Evolutionary conservation across 345 rosid genomes (phyloP).

Genomic region (Cardamine chenopodiifolia): DNA sequence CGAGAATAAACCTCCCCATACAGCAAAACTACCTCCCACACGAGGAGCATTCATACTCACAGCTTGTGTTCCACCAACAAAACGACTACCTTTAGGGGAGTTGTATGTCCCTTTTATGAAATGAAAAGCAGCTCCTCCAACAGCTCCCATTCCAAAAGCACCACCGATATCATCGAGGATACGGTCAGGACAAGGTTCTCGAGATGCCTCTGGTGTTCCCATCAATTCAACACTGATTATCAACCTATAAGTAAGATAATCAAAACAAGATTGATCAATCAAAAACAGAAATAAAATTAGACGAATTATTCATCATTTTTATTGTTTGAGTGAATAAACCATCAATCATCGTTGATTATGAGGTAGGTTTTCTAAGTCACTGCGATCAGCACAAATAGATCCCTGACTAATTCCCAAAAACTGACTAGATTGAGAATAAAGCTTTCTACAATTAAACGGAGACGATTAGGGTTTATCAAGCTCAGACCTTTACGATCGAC

Average conservation of each 20-base stretch:
- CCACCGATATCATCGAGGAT: conserved; percentile 81
- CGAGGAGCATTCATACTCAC: conserved; percentile 83
- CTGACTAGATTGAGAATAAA: background rate
- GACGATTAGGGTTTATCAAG: conserved; percentile 23
- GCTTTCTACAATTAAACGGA: background rate
- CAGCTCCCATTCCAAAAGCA: conserved; percentile 87
- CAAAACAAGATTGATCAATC: background rate
- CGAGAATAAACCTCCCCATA: conserved; percentile 85
- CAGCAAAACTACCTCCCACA: conserved; percentile 76
- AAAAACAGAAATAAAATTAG: background rate
- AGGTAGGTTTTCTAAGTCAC: conserved; percentile 16
- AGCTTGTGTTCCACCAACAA: conserved; percentile 64
- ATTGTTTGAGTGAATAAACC: background rate
- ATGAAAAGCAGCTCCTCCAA: conserved; percentile 77
- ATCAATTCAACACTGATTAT: conserved; percentile 28
- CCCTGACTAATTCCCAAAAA: background rate
- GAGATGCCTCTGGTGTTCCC: conserved; percentile 83
- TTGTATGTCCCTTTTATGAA: conserved; percentile 65
- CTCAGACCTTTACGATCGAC: background rate
- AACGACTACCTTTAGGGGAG: conserved; percentile 65
- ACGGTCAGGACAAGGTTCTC: conserved; percentile 86
- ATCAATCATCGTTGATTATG: background rate
- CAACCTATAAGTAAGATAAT: conserved; percentile 1
- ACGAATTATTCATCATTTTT: background rate
- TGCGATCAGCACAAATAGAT: conserved; percentile 3